Percentiles rank a stretch among this genome's conserved stretches.
Evolutionary conservation across 305 asterid genomes (phyloP).

Genomic region (Solanum hybrid): DNA sequence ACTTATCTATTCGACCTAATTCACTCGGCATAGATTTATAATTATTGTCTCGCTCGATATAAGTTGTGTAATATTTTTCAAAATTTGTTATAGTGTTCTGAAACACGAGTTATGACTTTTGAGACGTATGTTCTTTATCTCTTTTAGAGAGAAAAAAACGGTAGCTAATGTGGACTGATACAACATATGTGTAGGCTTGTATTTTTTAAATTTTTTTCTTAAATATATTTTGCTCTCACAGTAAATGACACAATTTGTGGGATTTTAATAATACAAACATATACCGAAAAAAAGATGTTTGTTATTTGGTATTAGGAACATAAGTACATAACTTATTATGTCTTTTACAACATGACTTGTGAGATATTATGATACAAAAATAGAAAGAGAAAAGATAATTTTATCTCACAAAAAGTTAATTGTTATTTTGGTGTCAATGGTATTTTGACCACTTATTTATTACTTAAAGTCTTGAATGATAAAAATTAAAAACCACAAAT

Average conservation of each 20-base stretch:
- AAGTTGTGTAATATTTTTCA: neutral
- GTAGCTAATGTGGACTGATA: neutral
- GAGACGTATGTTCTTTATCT: neutral
- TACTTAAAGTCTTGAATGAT: no score
- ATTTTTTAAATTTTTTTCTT: no score
- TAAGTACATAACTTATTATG: neutral
- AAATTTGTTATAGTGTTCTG: no score
- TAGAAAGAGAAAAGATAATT: no score
- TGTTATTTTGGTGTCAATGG: neutral
- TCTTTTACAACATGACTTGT: neutral
- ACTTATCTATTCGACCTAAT: neutral
- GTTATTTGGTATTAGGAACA: neutral
- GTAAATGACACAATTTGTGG: neutral
- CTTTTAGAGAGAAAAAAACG: neutral
- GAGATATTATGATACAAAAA: neutral
- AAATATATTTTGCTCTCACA: neutral
- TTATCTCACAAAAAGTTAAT: neutral
- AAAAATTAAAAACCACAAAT: neutral
- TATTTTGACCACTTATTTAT: neutral
- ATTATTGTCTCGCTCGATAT: neutral
- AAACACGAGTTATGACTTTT: neutral
- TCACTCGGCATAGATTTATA: no score
- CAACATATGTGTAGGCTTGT: neutral
- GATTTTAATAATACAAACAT: neutral
- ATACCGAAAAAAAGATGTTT: neutral